These are phyloP conservation scores for Chaetothyriales sp. DNA, from an alignment of 2,329 filamentous ascomycete species.

Conservation along the genomic window DNA sequence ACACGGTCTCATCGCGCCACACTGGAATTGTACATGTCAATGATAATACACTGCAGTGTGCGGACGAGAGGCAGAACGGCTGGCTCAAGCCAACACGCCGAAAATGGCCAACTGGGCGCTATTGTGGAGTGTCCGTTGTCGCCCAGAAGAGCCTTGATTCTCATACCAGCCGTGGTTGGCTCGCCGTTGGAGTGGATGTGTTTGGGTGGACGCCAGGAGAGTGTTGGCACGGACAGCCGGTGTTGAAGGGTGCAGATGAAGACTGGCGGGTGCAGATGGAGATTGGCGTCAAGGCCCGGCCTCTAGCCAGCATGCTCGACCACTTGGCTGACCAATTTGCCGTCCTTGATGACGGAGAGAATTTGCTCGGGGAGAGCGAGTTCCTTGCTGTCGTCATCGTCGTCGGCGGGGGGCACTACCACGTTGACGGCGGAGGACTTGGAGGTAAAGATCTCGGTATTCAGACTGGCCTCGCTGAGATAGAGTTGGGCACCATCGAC, in stretches of 20 bases:
- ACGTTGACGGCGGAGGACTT: slow-evolving; percentile 82
- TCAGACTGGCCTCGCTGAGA: slow-evolving; percentile 62
- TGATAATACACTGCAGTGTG: not conserved
- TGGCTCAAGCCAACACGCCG: not conserved
- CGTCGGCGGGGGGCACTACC: slow-evolving; percentile 58
- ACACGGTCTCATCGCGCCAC: not conserved
- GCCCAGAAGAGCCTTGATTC: not conserved
- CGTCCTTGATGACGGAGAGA: slow-evolving; percentile 63
- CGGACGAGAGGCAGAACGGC: not conserved
- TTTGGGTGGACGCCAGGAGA: not conserved
- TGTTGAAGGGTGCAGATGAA: not conserved
- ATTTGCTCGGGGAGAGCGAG: slow-evolving; percentile 82
- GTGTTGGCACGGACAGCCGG: not conserved
- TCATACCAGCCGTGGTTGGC: not conserved
- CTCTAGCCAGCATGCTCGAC: slow-evolving; percentile 75
- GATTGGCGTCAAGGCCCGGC: not conserved
- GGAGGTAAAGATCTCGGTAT: slow-evolving; percentile 74
- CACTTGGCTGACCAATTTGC: slow-evolving; percentile 77
- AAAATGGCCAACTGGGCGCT: not conserved
- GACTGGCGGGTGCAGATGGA: not conserved
- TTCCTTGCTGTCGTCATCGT: slow-evolving; percentile 71
- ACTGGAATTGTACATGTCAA: not conserved
- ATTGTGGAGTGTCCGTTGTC: not conserved
- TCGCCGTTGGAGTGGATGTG: not conserved
- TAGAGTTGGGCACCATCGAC: slow-evolving; percentile 84